Evolutionary conservation across 2,329 filamentous ascomycete genomes (phyloP).

Genomic region (Neofusicoccum kwambonambiense): DNA sequence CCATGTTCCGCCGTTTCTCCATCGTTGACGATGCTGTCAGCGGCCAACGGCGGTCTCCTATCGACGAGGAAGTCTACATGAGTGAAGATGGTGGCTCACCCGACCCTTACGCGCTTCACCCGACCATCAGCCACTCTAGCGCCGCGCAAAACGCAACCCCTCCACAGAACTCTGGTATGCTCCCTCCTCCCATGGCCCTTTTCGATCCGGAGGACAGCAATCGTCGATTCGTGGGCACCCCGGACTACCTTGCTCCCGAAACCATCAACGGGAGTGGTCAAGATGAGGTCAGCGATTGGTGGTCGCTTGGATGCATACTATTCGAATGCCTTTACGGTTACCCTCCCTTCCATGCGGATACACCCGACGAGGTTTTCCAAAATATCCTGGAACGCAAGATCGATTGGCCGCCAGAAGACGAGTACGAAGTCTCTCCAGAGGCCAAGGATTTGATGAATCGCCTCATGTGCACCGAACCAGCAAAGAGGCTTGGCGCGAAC

Average conservation of each 20-base stretch:
- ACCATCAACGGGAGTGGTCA: constrained; percentile 94
- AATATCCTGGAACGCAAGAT: constrained; percentile 90
- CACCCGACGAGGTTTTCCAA: constrained; percentile 92
- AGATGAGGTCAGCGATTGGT: constrained; percentile 99
- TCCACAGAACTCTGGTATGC: constrained; percentile 70
- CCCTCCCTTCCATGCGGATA: constrained; percentile 87
- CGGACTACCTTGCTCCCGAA: constrained; percentile 94
- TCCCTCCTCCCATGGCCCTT: constrained; percentile 85
- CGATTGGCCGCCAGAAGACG: constrained; percentile 86
- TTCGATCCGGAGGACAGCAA: constrained; percentile 95
- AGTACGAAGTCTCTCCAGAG: constrained; percentile 72
- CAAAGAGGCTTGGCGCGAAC: constrained; percentile 81
- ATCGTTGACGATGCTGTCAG: constrained; percentile 54
- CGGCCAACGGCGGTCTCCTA: constrained; percentile 55
- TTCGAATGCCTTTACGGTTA: constrained; percentile 95
- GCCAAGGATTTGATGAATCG: constrained; percentile 94
- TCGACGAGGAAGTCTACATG: constrained; percentile 70
- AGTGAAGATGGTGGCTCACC: constrained; percentile 70
- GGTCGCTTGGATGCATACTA: constrained; percentile 97
- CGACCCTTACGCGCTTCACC: constrained; percentile 68
- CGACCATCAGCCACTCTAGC: constrained; percentile 52
- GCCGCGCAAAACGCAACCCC: constrained; percentile 58
- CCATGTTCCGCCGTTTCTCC: constrained; percentile 75
- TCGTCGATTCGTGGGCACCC: constrained; percentile 91
- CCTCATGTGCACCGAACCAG: constrained; percentile 80